Evolutionary conservation across 2,329 filamentous ascomycete species (phyloP), one percentile per base, ranked within the genome.

Genomic region (Colletotrichum spaethianum): DNA sequence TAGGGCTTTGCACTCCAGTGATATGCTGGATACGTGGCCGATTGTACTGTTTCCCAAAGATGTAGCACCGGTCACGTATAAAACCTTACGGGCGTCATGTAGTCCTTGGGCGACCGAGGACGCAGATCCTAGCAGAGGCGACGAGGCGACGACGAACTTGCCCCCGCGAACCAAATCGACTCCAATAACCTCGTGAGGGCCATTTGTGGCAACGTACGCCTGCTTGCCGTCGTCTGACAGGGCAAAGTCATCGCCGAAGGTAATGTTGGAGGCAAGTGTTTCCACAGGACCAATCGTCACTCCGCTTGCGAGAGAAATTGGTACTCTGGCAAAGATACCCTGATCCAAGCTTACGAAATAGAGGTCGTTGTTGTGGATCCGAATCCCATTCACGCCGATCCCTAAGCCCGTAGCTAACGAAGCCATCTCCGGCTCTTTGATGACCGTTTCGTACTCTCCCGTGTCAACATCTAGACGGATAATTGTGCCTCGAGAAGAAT

Each of bases 401-500:
- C 38, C 33, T 1, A 59, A n/a, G 31, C 52, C 65, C 20, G 64
- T 38, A 12, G 50, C 16, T 28, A 57, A 18, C 0, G 57, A 64
- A 3, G 42, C 56, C 68, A 67, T 67, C 14, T 73, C 65, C 12
- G 61, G 53, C 42, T 78, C 72, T 5, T 70, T n/a, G 20, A 74
- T 42, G 1, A 70, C 73, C 0, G 74, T 66, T 28, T 77, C 73
- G 3, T 73, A 66, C 1, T 26, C 14, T 12, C 74, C 75, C 1
- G 73, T 76, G 3, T 11, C 3, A 0, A 75, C 74, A 33, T 77
- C 56, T 2, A 75, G 46, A 26, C 74, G 73, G 44, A 70, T 61
- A 28, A 77, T 55, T 6, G 50, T 67, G 0, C 77, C 77, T 1
- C 42, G 59, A 14, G 63, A 63, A 40, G 76, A 76, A 28, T 77